A percentile compares a stretch with the other conserved stretches of the same genome.
Evolutionary conservation across 176 grass and related monocot genomes (phyloP).

Genomic region (Eremochloa ophiuroides): DNA sequence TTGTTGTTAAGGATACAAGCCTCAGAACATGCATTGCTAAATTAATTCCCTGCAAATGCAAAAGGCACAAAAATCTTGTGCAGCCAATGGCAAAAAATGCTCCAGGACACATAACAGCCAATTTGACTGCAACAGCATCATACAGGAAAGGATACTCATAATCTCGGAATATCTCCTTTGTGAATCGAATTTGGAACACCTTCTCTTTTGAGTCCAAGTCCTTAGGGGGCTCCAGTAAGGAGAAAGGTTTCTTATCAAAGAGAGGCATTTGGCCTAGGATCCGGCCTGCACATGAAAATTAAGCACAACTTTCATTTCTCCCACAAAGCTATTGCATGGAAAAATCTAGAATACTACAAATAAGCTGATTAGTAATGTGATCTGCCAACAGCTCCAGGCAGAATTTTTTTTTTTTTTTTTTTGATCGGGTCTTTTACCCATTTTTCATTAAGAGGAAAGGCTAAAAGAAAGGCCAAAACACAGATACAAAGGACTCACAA

Average conservation of each 20-base stretch:
- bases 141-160: slow-evolving; percentile 75
- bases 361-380: not conserved
- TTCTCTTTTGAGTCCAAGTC: slow-evolving; percentile 64
- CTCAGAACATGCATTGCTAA: not conserved
- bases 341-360: not conserved
- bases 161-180: slow-evolving; percentile 71
- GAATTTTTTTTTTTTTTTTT: no score
- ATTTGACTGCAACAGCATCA: not conserved
- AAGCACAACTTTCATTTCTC: not conserved
- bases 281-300: slow-evolving; percentile 4
- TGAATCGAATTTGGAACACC: slow-evolving; percentile 82
- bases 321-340: not conserved
- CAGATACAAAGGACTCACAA: no score
- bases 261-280: slow-evolving; percentile 62
- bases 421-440: no score
- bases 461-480: no score
- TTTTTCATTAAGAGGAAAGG: no score
- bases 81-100: not conserved
- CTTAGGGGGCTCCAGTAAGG: slow-evolving; percentile 58
- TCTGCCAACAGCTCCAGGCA: not conserved
- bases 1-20: slow-evolving; percentile 47
- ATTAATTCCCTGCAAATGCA: not conserved
- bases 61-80: not conserved
- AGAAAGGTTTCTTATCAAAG: slow-evolving; percentile 57
- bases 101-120: not conserved